Evolutionary conservation across 768 basidiomycete species (phyloP).

Genomic region (Lyophyllum decastes): DNA sequence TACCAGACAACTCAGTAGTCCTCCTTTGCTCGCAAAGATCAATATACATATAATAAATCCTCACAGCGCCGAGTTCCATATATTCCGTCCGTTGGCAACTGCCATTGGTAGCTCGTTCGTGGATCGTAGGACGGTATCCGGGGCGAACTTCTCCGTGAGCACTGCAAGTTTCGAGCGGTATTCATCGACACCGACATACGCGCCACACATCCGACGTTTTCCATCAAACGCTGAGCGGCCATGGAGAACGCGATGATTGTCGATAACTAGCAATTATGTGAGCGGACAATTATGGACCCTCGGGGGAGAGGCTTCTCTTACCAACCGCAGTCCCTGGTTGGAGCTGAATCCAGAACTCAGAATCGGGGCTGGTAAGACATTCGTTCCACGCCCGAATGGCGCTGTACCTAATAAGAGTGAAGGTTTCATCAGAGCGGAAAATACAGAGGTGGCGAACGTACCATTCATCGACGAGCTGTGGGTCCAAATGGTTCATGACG

Average conservation of each 20-base stretch:
- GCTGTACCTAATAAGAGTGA: conserved; percentile 56
- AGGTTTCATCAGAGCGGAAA: neutral
- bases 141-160: conserved; percentile 58
- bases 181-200: conserved; percentile 92
- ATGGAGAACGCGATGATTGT: conserved; percentile 93
- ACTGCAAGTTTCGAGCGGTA: conserved; percentile 79
- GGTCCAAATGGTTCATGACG: conserved; percentile 62
- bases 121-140: conserved; percentile 28
- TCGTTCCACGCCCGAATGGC: conserved; percentile 81
- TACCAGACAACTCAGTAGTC: too few species aligned
- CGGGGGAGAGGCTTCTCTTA: conserved; percentile 35
- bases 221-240: conserved; percentile 92
- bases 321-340: conserved; percentile 83
- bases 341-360: conserved; percentile 93
- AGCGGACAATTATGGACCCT: neutral
- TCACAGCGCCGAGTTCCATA: conserved; percentile 63
- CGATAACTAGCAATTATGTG: conserved; percentile 55
- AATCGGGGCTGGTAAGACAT: conserved; percentile 74
- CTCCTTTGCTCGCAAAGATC: neutral
- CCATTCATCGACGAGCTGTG: conserved; percentile 76
- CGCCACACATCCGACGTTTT: conserved; percentile 90
- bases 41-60: neutral
- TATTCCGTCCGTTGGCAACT: conserved; percentile 41
- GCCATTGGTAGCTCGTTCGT: conserved; percentile 24
- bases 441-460: conserved; percentile 23